A percentile compares a stretch with the other conserved stretches of the same genome.
phyloP scores from a whole-genome alignment of 257 asterid species.

The Mitragyna speciosa region DNA sequence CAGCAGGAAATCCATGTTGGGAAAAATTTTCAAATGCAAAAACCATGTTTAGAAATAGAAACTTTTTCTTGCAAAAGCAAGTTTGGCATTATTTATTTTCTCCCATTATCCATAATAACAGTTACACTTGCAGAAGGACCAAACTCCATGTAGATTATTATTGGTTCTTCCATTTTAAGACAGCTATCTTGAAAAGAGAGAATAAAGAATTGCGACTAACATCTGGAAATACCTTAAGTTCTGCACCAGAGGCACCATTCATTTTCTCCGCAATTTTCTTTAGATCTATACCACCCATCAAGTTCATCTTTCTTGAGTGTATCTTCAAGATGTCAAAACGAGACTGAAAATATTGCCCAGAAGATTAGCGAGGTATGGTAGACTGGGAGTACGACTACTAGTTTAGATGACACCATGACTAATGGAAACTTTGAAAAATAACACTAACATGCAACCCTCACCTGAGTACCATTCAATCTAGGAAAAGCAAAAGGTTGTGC shows the following conservation, averaged over 20 bases:
- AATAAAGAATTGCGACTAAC: neutral
- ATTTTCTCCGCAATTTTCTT: constrained; percentile 88
- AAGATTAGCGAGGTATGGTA: neutral
- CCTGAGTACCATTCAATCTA: neutral
- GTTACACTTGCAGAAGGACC: neutral
- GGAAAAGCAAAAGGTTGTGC: neutral
- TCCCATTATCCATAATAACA: neutral
- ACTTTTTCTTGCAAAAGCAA: neutral
- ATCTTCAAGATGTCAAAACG: constrained; percentile 83
- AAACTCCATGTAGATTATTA: neutral
- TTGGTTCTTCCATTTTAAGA: too few relatives aligned
- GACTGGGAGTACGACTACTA: neutral
- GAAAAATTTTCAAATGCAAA: neutral
- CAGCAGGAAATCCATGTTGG: neutral
- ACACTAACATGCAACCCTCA: neutral
- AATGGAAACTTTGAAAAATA: neutral
- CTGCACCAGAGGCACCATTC: constrained; percentile 97
- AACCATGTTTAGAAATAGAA: neutral
- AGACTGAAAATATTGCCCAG: constrained; percentile 43
- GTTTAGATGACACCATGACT: neutral
- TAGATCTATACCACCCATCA: constrained; percentile 88
- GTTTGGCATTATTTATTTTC: neutral
- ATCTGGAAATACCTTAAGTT: constrained; percentile 59
- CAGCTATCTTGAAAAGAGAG: too few relatives aligned
- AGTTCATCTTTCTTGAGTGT: constrained; percentile 84